Evolutionary conservation across 768 basidiomycete genomes (phyloP).

Genomic region (Leccinum pellstonianum): DNA sequence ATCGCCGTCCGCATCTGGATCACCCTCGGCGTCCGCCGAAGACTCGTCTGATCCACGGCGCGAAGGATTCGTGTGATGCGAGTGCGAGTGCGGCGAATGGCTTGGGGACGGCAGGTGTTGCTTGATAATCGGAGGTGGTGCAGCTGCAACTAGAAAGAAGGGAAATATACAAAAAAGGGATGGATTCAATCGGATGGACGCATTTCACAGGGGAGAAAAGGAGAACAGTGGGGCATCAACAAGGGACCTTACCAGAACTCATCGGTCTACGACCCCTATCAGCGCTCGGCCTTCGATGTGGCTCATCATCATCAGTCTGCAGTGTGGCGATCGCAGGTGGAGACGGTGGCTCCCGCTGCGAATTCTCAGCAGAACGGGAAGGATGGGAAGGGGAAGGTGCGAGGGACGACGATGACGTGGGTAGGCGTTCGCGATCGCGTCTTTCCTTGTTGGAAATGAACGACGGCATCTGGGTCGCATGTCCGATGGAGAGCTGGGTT

Average conservation of each 20-base stretch:
- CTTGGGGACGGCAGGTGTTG: constrained; percentile 27
- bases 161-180: not conserved
- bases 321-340: constrained; percentile 34
- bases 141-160: constrained; percentile 7
- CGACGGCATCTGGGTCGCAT: constrained; percentile 22
- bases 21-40: constrained; percentile 31
- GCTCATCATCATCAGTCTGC: constrained; percentile 27
- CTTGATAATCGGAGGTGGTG: constrained; percentile 13
- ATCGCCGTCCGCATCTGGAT: constrained; percentile 41
- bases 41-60: constrained; percentile 30
- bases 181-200: not conserved
- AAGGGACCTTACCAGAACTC: constrained; percentile 24
- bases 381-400: constrained; percentile 18
- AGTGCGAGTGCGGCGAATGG: constrained; percentile 22
- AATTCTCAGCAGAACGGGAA: constrained; percentile 9
- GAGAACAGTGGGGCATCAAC: not conserved
- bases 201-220: not conserved
- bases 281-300: constrained; percentile 18
- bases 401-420: constrained; percentile 25
- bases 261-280: constrained; percentile 32
- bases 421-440: constrained; percentile 27
- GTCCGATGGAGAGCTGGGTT: constrained; percentile 26
- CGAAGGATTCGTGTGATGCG: constrained; percentile 20
- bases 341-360: constrained; percentile 32
- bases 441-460: constrained; percentile 26